A percentile compares a stretch with the other conserved stretches of the same genome.
phyloP scores from a whole-genome alignment of 768 basidiomycete genomes.

The Leccinum sublutescens region DNA sequence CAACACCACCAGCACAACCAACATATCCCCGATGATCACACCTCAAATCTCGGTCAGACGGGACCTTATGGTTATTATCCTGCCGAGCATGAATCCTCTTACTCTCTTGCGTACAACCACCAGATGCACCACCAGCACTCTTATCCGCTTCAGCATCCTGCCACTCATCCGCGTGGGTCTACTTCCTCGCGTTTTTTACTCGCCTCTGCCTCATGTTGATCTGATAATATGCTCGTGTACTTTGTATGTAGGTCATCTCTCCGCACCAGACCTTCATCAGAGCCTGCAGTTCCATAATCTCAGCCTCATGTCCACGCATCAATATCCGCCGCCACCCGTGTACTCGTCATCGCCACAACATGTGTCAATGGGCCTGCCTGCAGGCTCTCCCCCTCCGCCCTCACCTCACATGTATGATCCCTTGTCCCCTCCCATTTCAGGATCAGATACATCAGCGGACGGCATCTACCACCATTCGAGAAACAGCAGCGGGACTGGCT shows the following conservation, averaged over 20 bases:
- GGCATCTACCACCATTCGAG: conserved; percentile 72
- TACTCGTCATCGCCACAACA: conserved; percentile 63
- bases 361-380: conserved; percentile 61
- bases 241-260: conserved; percentile 59
- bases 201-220: conserved; percentile 58
- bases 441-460: conserved; percentile 87
- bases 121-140: conserved; percentile 43
- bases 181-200: conserved; percentile 41
- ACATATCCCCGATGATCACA: conserved; percentile 50
- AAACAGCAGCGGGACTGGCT: conserved; percentile 72
- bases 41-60: conserved; percentile 38
- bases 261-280: conserved; percentile 66
- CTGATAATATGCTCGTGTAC: conserved; percentile 56
- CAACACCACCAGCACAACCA: conserved; percentile 42
- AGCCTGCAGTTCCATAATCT: conserved; percentile 59
- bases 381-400: conserved; percentile 69
- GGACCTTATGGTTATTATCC: conserved; percentile 51
- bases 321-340: conserved; percentile 59
- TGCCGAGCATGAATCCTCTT: conserved; percentile 53
- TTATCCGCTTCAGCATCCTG: conserved; percentile 58
- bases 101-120: conserved; percentile 51
- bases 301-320: conserved; percentile 66
- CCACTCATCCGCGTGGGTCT: conserved; percentile 73
- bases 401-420: conserved; percentile 82
- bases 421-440: conserved; percentile 82